Conservation (phyloP, 1,139 yeast genomes). For the Taphrina pruni region DNA sequence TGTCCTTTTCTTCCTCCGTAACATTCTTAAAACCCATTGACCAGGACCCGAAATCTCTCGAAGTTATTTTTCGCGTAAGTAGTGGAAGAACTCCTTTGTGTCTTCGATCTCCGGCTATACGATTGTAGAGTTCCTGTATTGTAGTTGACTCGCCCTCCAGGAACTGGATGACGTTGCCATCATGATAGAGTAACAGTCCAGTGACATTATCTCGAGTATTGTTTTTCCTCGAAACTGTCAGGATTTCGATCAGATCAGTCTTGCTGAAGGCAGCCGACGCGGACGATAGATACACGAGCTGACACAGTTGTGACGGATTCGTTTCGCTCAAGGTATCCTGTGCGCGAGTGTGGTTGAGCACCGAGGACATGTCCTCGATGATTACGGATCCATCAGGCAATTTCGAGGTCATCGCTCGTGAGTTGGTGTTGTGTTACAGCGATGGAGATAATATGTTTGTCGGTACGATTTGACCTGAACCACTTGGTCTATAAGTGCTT, state of each 20-base stretch:
- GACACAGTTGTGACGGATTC: slow-evolving; percentile 2
- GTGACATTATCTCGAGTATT: slow-evolving; percentile 21
- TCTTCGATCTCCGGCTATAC: slow-evolving; percentile 28
- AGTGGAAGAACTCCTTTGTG: slow-evolving; percentile 38
- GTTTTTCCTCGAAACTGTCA: slow-evolving; percentile 29
- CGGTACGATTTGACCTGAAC: too few species aligned
- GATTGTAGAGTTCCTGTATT: slow-evolving; percentile 23
- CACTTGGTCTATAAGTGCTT: too few species aligned
- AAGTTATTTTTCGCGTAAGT: slow-evolving; percentile 19
- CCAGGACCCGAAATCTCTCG: slow-evolving; percentile 35
- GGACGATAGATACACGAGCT: slow-evolving; percentile 35
- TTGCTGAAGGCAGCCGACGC: slow-evolving; percentile 18
- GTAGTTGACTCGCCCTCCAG: slow-evolving; percentile 29
- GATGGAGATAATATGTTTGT: too few species aligned
- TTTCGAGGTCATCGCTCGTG: slow-evolving; percentile 12
- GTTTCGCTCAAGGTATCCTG: neutral
- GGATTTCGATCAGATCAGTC: slow-evolving; percentile 25
- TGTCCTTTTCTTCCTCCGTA: slow-evolving; percentile 15
- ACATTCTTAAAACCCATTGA: slow-evolving; percentile 37
- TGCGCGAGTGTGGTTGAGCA: slow-evolving; percentile 5
- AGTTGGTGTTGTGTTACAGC: neutral
- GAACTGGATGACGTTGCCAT: slow-evolving; percentile 39
- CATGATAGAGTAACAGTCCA: slow-evolving; percentile 36
- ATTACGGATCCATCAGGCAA: slow-evolving; percentile 8
- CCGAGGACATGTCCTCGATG: slow-evolving; percentile 14